Conservation (phyloP, 352 stramenopile genomes). For the Phytopythium cucurbitacearum region DNA sequence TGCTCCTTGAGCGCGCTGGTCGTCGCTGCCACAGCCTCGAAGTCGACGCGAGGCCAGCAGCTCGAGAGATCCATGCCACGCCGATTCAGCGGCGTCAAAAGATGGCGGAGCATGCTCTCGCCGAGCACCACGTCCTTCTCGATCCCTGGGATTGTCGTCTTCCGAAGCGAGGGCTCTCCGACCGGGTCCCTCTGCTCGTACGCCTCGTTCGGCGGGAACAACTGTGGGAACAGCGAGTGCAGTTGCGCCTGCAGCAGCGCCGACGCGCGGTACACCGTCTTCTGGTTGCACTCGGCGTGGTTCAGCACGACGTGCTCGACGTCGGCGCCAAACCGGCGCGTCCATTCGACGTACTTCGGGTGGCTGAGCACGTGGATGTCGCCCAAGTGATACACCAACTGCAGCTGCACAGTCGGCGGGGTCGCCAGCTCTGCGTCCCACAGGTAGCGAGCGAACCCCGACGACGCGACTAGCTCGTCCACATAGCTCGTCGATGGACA, state of each 20-base stretch:
- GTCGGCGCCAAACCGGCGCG: slow-evolving; percentile 42
- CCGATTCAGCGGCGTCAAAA: slow-evolving; percentile 43
- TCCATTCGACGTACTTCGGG: slow-evolving; percentile 58
- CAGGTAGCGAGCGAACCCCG: slow-evolving; percentile 43
- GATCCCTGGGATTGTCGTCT: too few species aligned
- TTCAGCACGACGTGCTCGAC: slow-evolving; percentile 60
- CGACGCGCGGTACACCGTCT: slow-evolving; percentile 72
- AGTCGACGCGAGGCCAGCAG: slow-evolving; percentile 50
- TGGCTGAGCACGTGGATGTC: slow-evolving; percentile 38
- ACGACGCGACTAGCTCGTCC: slow-evolving; percentile 38
- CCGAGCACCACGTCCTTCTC: slow-evolving; percentile 36
- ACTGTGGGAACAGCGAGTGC: slow-evolving; percentile 52
- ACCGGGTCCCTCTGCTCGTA: slow-evolving; percentile 35
- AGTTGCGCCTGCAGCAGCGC: slow-evolving; percentile 69
- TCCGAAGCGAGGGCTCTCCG: too few species aligned
- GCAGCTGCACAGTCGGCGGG: slow-evolving; percentile 36
- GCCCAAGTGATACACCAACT: slow-evolving; percentile 63
- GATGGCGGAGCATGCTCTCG: slow-evolving; percentile 76
- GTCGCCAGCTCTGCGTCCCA: slow-evolving; percentile 5
- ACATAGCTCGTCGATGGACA: slow-evolving; percentile 65
- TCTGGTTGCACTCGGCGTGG: slow-evolving; percentile 40
- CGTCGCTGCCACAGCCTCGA: slow-evolving; percentile 34
- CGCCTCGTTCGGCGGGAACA: slow-evolving; percentile 48
- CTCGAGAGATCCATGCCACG: slow-evolving; percentile 54
- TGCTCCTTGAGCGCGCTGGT: slow-evolving; percentile 12